Base-by-base conservation (phyloP, 2,329 filamentous ascomycete genomes). In the Aspergillus ibericus region DNA sequence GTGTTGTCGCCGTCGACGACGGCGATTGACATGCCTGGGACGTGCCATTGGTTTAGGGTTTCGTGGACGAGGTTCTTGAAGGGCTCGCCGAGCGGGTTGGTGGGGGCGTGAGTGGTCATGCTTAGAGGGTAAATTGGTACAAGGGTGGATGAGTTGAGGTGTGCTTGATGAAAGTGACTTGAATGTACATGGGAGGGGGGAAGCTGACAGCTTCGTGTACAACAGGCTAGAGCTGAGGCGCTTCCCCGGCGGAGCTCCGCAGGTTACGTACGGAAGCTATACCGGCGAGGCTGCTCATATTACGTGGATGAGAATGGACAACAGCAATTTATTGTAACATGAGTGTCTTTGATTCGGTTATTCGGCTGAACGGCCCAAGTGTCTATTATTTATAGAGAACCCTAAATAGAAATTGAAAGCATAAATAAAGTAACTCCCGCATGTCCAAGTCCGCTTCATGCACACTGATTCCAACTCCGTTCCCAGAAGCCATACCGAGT, bases 1-100 rank as follows among this genome's bases (percentile, higher is more conserved):
- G 55, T 60, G 20, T 49, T 12, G 35, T 59, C 54, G 1, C 61
- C 55, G 25, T 63, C 61, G 12, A 62, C 40, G 3, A 63, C 59
- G 15, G 61, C 61, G 20, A 63, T 49, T 18, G 53, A 18, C 10
- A 55, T 47, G 12, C 53, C 53, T 9, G 44, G 40, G 10, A 55
- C 44, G n/a, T 55, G 42, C 53, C 53, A 55, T 16, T 49, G 20
- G 7, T 49, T 27, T 32, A 55, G 13, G 22, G 53, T 49, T 15
- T 48, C 29, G 5, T 55, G 32, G 13, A 49, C 53, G 4, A 38
- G 20, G 8, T 16, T 40, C 7, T 47, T 15, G 34, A 55, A 55
- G 13, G 25, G 9, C 13, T 38, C 32, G 35, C 40, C 42, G 15
- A 55, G n/a, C 13, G 53, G 53, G 25, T 13, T 29, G n/a, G 44